Conservation (phyloP, 2,329 filamentous ascomycete species). For the Monascus ruber region DNA sequence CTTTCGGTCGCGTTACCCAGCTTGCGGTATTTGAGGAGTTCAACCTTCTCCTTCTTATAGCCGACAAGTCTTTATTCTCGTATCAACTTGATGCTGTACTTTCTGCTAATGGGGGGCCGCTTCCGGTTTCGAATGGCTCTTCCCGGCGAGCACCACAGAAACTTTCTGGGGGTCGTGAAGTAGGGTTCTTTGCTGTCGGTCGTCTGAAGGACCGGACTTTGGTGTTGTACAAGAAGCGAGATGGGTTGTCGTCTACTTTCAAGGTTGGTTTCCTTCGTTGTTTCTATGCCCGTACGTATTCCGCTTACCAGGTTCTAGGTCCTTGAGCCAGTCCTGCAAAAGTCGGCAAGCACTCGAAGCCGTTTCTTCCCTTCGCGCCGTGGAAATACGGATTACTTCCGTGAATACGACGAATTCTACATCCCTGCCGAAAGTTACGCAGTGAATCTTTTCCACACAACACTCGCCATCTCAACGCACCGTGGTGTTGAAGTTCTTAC, state of each 20-base stretch:
- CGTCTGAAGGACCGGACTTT: constrained; percentile 94
- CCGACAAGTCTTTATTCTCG: constrained; percentile 81
- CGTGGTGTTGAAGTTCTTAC: constrained; percentile 94
- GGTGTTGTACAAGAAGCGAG: constrained; percentile 94
- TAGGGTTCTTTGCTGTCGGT: constrained; percentile 91
- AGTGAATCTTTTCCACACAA: constrained; percentile 91
- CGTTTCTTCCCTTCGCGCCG: constrained; percentile 52
- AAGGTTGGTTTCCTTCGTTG: constrained; percentile 36
- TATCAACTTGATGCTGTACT: constrained; percentile 84
- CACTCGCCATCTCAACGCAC: constrained; percentile 79
- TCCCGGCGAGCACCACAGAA: constrained; percentile 81
- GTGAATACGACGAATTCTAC: constrained; percentile 98
- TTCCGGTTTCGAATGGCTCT: constrained; percentile 55
- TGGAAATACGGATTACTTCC: constrained; percentile 85
- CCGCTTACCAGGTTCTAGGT: constrained; percentile 41
- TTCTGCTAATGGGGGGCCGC: constrained; percentile 35
- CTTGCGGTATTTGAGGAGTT: constrained; percentile 94
- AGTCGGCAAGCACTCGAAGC: constrained; percentile 71
- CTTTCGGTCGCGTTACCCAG: constrained; percentile 69
- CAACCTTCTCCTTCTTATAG: constrained; percentile 79
- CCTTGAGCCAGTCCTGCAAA: constrained; percentile 88
- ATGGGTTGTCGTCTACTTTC: constrained; percentile 85
- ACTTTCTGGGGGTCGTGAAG: constrained; percentile 74
- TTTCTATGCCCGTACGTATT: constrained; percentile 2
- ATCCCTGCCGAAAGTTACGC: constrained; percentile 90